phyloP scores from a whole-genome alignment of 2,329 filamentous ascomycete genomes.

The Dryadomyces quercus-mongolicae region DNA sequence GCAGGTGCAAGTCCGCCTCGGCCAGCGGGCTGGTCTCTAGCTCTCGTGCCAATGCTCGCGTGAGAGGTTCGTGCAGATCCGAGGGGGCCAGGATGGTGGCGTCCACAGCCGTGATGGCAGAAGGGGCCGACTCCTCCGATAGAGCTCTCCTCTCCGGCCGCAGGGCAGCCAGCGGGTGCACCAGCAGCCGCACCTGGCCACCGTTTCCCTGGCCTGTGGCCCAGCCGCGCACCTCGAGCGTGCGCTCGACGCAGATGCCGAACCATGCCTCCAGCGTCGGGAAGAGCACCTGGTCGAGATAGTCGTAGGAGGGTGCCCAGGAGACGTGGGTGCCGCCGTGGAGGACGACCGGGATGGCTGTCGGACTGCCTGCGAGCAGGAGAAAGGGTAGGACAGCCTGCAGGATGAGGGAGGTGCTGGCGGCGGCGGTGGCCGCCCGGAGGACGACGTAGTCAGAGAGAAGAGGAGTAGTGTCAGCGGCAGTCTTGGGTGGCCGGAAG shows the following conservation, averaged over 20 bases:
- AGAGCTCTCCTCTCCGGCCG: not conserved
- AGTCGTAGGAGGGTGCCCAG: slow-evolving; percentile 48
- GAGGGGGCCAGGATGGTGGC: slow-evolving; percentile 37
- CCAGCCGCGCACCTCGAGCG: slow-evolving; percentile 38
- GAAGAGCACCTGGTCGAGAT: slow-evolving; percentile 48
- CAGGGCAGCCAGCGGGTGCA: slow-evolving; percentile 15
- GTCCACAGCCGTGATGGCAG: slow-evolving; percentile 31
- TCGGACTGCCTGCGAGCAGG: slow-evolving; percentile 25
- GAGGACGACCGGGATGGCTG: slow-evolving; percentile 28
- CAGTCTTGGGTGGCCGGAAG: slow-evolving; percentile 26
- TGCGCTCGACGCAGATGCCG: slow-evolving; percentile 31
- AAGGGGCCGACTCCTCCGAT: too few species aligned
- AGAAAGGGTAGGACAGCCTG: slow-evolving; percentile 49
- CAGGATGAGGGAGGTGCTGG: slow-evolving; percentile 44
- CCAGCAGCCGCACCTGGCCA: slow-evolving; percentile 33
- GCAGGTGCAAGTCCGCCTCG: slow-evolving; percentile 26
- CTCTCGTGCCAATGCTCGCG: slow-evolving; percentile 25
- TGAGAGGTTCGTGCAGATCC: slow-evolving; percentile 28
- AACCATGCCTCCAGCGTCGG: slow-evolving; percentile 40
- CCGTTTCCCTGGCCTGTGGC: slow-evolving; percentile 20
- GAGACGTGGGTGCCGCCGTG: slow-evolving; percentile 47
- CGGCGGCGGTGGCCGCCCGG: slow-evolving; percentile 32
- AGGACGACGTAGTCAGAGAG: slow-evolving; percentile 13
- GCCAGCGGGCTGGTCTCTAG: not conserved
- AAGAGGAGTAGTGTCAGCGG: not conserved